Percentiles rank a stretch among this genome's conserved stretches.
Conservation (phyloP, 352 stramenopile genomes). For the Globisporangium rhizosaccharum region DNA sequence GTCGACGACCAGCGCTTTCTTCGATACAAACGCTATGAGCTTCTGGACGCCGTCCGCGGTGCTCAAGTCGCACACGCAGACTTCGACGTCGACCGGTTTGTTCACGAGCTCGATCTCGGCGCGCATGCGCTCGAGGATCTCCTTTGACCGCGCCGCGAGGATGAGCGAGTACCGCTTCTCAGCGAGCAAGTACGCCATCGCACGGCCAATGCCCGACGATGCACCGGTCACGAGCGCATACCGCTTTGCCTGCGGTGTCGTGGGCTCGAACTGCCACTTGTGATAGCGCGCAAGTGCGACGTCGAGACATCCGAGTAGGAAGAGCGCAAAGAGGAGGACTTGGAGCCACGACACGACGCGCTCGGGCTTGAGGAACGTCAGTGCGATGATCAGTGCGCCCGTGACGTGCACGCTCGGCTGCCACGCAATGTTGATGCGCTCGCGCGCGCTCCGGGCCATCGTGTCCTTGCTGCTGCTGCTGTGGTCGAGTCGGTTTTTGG, state of each 20-base stretch:
- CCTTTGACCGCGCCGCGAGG: constrained; percentile 49
- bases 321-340: constrained; percentile 46
- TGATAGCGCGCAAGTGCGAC: constrained; percentile 62
- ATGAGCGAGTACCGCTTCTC: constrained; percentile 81
- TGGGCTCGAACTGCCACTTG: constrained; percentile 49
- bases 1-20: constrained; percentile 65
- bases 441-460: constrained; percentile 10
- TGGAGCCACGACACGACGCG: constrained; percentile 34
- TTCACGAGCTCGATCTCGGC: constrained; percentile 71
- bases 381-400: constrained; percentile 41
- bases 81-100: constrained; percentile 45
- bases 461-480: constrained; percentile 25
- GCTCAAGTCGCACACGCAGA: constrained; percentile 56
- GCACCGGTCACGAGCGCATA: constrained; percentile 76
- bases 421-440: constrained; percentile 33
- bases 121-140: constrained; percentile 62
- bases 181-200: constrained; percentile 75
- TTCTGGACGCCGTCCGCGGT: constrained; percentile 45
- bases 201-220: constrained; percentile 59
- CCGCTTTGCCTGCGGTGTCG: constrained; percentile 39
- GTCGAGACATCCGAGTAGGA: constrained; percentile 47
- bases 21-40: constrained; percentile 45
- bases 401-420: constrained; percentile 36
- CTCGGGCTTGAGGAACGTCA: constrained; percentile 36
- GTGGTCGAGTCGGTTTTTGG: constrained; percentile 24